Evolutionary conservation across 2,329 filamentous ascomycete genomes (phyloP).

Genomic region (Cladophialophora bantiana): DNA sequence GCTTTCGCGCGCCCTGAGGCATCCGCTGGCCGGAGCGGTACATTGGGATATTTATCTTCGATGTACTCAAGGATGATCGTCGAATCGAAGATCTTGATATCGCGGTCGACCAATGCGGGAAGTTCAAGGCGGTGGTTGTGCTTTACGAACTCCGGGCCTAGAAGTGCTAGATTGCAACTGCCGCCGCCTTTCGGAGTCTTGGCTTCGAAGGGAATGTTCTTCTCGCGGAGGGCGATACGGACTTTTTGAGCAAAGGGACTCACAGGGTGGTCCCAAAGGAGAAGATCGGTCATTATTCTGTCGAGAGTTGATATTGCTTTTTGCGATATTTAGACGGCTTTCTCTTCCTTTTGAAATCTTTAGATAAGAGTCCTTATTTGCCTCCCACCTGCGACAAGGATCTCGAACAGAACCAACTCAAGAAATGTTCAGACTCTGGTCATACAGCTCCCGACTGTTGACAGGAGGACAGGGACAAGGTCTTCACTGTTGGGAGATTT

Average conservation of each 20-base stretch:
- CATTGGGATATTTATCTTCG: conserved; percentile 30
- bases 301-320: too few relatives aligned
- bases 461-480: too few relatives aligned
- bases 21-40: conserved; percentile 16
- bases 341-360: too few relatives aligned
- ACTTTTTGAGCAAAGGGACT: conserved; percentile 28
- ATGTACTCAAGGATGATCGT: conserved; percentile 37
- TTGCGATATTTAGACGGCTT: too few relatives aligned
- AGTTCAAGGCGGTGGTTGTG: conserved; percentile 27
- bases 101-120: conserved; percentile 30
- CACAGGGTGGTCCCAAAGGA: conserved; percentile 29
- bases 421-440: too few relatives aligned
- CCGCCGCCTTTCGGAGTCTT: conserved; percentile 23
- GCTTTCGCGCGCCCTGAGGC: conserved; percentile 23
- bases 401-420: too few relatives aligned
- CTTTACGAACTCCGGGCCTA: conserved; percentile 10
- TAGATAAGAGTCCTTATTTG: too few relatives aligned
- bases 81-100: conserved; percentile 32
- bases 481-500: too few relatives aligned
- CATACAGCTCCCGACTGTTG: too few relatives aligned
- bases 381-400: too few relatives aligned
- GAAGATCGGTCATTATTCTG: conserved; percentile 5
- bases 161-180: conserved; percentile 13
- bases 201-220: conserved; percentile 27
- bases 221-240: conserved; percentile 32